Conservation (phyloP, 768 basidiomycete genomes). For the Termitomyces sp. region DNA sequence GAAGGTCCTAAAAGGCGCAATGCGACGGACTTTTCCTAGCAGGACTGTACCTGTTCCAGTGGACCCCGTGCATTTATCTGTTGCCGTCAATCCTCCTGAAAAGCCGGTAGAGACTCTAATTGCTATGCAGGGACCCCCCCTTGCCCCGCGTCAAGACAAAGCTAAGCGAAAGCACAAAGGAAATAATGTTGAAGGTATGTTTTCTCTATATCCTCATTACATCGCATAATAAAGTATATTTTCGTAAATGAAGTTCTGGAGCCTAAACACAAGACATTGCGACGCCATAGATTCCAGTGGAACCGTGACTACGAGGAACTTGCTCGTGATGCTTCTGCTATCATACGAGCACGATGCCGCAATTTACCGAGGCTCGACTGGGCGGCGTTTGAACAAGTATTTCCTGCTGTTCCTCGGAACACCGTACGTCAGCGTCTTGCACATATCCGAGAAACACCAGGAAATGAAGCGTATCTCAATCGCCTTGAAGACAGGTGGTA, state of each 20-base stretch:
- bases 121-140: conserved; percentile 42
- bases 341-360: conserved; percentile 77
- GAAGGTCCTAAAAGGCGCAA: conserved; percentile 32
- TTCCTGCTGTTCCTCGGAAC: conserved; percentile 69
- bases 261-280: conserved; percentile 19
- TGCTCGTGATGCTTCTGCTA: conserved; percentile 75
- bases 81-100: conserved; percentile 40
- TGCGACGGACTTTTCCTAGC: conserved; percentile 14
- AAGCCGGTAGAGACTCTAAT: conserved; percentile 48
- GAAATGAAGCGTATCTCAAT: conserved; percentile 69
- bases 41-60: conserved; percentile 17
- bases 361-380: conserved; percentile 57
- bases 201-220: not conserved
- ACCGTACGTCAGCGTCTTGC: conserved; percentile 66
- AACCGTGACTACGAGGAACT: conserved; percentile 85
- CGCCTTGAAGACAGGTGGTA: conserved; percentile 82
- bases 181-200: conserved; percentile 25
- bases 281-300: conserved; percentile 78
- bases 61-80: conserved; percentile 27
- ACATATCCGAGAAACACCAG: conserved; percentile 53
- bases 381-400: conserved; percentile 71
- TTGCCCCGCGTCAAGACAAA: conserved; percentile 19
- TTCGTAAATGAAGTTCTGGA: conserved; percentile 6
- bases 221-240: not conserved
- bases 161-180: conserved; percentile 28